These are phyloP conservation scores for Terana coerulea DNA, from an alignment of 768 basidiomycete species.

Conservation along the genomic window DNA sequence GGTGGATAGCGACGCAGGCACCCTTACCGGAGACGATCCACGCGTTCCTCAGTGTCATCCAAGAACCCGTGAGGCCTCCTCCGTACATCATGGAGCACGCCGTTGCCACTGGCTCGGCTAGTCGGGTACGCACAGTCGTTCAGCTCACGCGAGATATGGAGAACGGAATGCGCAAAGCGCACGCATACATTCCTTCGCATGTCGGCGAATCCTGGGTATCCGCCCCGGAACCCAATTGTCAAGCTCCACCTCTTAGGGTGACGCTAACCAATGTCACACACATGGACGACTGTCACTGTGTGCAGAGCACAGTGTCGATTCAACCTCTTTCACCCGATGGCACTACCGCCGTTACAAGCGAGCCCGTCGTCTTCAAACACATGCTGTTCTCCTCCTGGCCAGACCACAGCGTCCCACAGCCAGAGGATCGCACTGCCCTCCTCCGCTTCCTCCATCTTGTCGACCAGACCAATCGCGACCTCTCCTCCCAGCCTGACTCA, in stretches of 20 bases:
- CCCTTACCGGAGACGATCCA: conserved; percentile 68
- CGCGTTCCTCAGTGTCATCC: conserved; percentile 69
- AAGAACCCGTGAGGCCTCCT: conserved; percentile 40
- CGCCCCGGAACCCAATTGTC: conserved; percentile 40
- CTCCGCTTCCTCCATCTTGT: conserved; percentile 63
- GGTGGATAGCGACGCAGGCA: conserved; percentile 87
- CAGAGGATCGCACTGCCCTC: conserved; percentile 54
- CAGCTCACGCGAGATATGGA: conserved; percentile 80
- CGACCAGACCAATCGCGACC: conserved; percentile 54
- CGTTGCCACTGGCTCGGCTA: conserved; percentile 19
- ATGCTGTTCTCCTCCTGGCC: conserved; percentile 78
- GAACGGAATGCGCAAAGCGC: conserved; percentile 65
- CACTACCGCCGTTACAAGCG: conserved; percentile 15
- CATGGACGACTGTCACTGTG: conserved; percentile 56
- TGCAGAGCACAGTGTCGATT: conserved; percentile 59
- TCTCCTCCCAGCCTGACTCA: conserved; percentile 26
- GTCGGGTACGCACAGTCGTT: conserved; percentile 68
- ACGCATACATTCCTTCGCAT: conserved; percentile 66
- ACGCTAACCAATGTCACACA: conserved; percentile 45
- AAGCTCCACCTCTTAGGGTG: conserved; percentile 46
- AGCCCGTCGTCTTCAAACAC: conserved; percentile 58
- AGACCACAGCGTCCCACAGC: conserved; percentile 76
- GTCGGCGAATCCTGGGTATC: conserved; percentile 49
- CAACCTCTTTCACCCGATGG: conserved; percentile 29
- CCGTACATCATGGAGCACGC: conserved; percentile 13